Conservation (phyloP, 2,329 filamentous ascomycete genomes). For the Fonsecaea erecta region DNA sequence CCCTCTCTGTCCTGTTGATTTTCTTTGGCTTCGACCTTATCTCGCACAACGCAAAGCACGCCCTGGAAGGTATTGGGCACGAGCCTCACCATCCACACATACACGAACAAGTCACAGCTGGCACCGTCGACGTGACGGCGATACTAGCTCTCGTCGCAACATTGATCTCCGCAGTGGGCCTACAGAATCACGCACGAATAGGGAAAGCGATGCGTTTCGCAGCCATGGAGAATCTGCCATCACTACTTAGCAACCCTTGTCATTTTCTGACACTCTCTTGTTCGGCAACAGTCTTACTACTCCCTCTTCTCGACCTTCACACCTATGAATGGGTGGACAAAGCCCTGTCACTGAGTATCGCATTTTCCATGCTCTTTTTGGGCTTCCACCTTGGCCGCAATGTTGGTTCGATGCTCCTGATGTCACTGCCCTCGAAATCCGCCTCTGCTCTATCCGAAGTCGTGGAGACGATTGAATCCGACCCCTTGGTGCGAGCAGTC, state of each 20-base stretch:
- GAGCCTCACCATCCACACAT: constrained; percentile 71
- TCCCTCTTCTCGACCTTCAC: constrained; percentile 80
- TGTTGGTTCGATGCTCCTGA: constrained; percentile 90
- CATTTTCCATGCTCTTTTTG: constrained; percentile 84
- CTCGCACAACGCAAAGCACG: constrained; percentile 89
- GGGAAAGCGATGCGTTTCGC: constrained; percentile 87
- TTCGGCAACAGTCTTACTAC: constrained; percentile 75
- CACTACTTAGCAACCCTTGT: constrained; percentile 89
- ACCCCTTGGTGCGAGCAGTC: constrained; percentile 74
- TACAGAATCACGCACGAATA: constrained; percentile 90
- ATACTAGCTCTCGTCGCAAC: constrained; percentile 82
- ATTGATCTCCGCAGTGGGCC: constrained; percentile 79
- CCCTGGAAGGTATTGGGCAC: constrained; percentile 76
- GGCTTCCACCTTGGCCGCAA: constrained; percentile 82
- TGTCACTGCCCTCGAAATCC: constrained; percentile 72
- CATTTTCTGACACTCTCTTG: constrained; percentile 93
- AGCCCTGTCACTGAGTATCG: constrained; percentile 77
- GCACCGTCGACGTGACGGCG: constrained; percentile 80
- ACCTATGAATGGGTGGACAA: constrained; percentile 84
- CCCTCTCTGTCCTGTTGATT: constrained; percentile 92
- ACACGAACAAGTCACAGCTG: constrained; percentile 71
- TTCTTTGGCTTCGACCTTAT: constrained; percentile 97
- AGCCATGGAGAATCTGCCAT: constrained; percentile 79
- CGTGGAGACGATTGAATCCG: constrained; percentile 81
- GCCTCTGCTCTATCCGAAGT: constrained; percentile 67